Evolutionary conservation across 768 basidiomycete species (phyloP), one percentile per base, ranked within the genome.

Genomic region (Boletus barrowsii): DNA sequence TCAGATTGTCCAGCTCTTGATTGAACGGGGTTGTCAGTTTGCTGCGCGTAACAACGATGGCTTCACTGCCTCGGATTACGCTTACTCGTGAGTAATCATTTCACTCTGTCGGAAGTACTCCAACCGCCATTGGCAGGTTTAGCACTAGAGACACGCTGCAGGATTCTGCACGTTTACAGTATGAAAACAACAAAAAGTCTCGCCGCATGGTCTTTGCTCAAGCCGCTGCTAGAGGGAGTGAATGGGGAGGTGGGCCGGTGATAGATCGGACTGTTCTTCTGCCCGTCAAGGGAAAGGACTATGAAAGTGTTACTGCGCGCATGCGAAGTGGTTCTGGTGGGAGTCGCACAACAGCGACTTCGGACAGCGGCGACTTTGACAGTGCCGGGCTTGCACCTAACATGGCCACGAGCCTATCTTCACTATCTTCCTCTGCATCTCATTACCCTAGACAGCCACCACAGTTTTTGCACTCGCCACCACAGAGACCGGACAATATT

Each of bases 51-150:
- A 98, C 68, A 93, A 93, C 55, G 84, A 91, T 57, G 93, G 93
- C 0, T 97, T 93, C 68, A 91, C 90, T 10, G 87, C 95, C 10
- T 86, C 87, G 1, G 95, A 98, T 72, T 97, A 95, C 69, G 92
- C 94, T 15, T 97, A 91, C 68, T 59, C 60, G 59, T 64, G 55
- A 62, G 62, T 54, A 43, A 39, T 15, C 52, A 49, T 60, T 49
- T 36, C 40, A 5, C 20, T 30, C 17, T 10, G 35, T 14, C 36
- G 8, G 47, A 51, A 43, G 45, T 7, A n/a, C 30, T 52, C 49
- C 50, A 51, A 60, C 43, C 11, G 39, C 18, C 33, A 33, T 51
- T 3, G 10, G 42, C 59, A 93, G 90, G 42, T 84, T 80, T 62
- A 87, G 76, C 63, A 93, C 88, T 3, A 78, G 79, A 60, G 88